Evolutionary conservation across 805 yeast genomes (phyloP).

Genomic region (Candida methanosorbosa): DNA sequence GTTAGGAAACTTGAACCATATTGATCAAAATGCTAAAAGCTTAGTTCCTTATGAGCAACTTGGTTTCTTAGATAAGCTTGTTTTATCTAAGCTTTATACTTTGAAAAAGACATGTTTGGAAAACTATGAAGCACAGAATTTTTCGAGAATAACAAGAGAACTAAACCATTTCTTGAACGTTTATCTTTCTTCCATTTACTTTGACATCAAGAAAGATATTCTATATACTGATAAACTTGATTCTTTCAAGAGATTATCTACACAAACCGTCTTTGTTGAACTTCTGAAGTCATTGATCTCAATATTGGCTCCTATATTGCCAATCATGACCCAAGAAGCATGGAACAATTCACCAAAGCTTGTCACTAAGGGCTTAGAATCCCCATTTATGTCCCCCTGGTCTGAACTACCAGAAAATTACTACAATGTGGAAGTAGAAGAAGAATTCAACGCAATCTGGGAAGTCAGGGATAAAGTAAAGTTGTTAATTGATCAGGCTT

Average conservation of each 20-base stretch:
- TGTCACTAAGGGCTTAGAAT: conserved; percentile 17
- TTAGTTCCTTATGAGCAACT: conserved; percentile 24
- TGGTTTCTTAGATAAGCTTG: conserved; percentile 47
- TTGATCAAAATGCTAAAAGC: conserved; percentile 21
- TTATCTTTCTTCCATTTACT: conserved; percentile 73
- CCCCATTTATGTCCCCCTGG: conserved; percentile 45
- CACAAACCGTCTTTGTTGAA: conserved; percentile 57
- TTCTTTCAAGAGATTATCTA: conserved; percentile 43
- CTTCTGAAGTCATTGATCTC: conserved; percentile 56
- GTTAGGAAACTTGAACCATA: conserved; percentile 64
- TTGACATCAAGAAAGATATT: conserved; percentile 79
- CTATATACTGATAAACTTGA: conserved; percentile 58
- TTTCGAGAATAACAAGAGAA: conserved; percentile 59
- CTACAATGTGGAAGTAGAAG: conserved; percentile 26
- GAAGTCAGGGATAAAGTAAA: conserved; percentile 40
- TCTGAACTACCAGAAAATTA: conserved; percentile 27
- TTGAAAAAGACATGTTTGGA: conserved; percentile 33
- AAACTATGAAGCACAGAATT: conserved; percentile 52
- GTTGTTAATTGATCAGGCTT: conserved; percentile 45
- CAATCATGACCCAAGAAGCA: conserved; percentile 79
- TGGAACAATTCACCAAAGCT: conserved; percentile 52
- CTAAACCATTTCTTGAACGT: conserved; percentile 66
- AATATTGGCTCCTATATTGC: conserved; percentile 71
- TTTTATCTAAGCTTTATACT: conserved; percentile 44
- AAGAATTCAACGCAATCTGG: conserved; percentile 39